A percentile compares a stretch with the other conserved stretches of the same genome.
These are phyloP conservation scores for Hypoxylon sp. DNA, from an alignment of 2,329 filamentous ascomycete species.

Conservation along the genomic window DNA sequence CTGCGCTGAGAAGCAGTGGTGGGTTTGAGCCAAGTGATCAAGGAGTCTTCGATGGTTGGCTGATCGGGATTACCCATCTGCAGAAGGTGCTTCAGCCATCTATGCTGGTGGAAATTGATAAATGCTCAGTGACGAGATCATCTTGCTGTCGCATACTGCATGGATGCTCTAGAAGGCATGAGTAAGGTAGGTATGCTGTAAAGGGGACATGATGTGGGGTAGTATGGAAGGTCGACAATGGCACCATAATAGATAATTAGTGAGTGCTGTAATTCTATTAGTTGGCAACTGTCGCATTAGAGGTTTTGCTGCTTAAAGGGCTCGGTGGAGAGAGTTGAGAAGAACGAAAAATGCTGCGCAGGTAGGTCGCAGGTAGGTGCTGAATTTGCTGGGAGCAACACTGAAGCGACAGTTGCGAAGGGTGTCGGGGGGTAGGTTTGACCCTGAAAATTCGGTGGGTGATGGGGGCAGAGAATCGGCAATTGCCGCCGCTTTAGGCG, in stretches of 20 bases:
- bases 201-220: slow-evolving; percentile 17
- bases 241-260: slow-evolving; percentile 7
- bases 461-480: slow-evolving; percentile 43
- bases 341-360: slow-evolving; percentile 5
- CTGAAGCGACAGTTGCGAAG: slow-evolving; percentile 31
- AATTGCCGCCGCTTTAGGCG: slow-evolving; percentile 52
- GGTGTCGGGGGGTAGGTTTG: slow-evolving; percentile 51
- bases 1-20: background rate
- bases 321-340: slow-evolving; percentile 7
- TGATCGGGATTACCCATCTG: slow-evolving; percentile 2
- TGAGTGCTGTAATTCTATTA: slow-evolving; percentile 21
- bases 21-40: background rate
- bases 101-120: background rate
- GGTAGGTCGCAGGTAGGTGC: slow-evolving; percentile 3
- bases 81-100: slow-evolving; percentile 5
- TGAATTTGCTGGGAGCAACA: slow-evolving; percentile 27
- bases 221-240: slow-evolving; percentile 2
- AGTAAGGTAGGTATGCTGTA: slow-evolving; percentile 6
- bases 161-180: background rate
- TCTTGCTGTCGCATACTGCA: background rate
- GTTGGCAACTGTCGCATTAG: slow-evolving; percentile 23
- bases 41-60: background rate
- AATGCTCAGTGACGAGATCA: slow-evolving; percentile 10
- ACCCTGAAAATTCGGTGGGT: slow-evolving; percentile 50
- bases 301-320: background rate